Percentiles rank a stretch among this genome's conserved stretches.
Conservation (phyloP, 257 asterid genomes). For the Ophiorrhiza pumila region DNA sequence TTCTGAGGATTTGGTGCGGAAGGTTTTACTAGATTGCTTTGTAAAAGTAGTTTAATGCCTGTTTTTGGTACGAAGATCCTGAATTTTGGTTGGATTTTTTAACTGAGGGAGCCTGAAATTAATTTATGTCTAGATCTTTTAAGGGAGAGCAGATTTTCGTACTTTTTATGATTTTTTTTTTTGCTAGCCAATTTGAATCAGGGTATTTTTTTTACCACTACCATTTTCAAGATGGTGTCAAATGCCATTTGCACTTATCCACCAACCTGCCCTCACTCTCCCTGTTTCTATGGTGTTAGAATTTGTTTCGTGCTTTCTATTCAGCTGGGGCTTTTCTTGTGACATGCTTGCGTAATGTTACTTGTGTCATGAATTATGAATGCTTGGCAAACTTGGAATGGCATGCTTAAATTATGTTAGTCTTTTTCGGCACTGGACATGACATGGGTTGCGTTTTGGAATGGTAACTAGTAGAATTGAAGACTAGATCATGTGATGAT, state of each 20-base stretch:
- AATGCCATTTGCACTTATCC: not conserved
- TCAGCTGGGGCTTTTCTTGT: not conserved
- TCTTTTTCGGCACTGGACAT: not conserved
- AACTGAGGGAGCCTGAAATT: not conserved
- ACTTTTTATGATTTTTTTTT: too few species aligned
- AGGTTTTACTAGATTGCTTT: not conserved
- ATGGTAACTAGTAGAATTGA: not conserved
- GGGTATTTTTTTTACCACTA: not conserved
- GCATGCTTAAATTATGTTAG: not conserved
- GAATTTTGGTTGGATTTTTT: not conserved
- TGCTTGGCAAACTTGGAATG: not conserved
- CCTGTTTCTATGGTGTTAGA: not conserved
- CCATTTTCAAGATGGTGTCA: not conserved
- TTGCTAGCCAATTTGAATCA: not conserved
- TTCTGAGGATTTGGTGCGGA: not conserved
- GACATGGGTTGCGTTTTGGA: not conserved
- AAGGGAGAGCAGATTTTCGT: too few species aligned
- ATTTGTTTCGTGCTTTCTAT: not conserved
- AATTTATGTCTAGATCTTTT: not conserved
- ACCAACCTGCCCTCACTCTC: not conserved
- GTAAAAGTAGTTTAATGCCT: not conserved
- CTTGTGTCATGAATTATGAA: not conserved
- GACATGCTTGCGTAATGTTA: not conserved
- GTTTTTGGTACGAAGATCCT: not conserved
- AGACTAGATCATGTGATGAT: not conserved